phyloP scores from a whole-genome alignment of 306 rosid species.

The Quercus berberidifolia region DNA sequence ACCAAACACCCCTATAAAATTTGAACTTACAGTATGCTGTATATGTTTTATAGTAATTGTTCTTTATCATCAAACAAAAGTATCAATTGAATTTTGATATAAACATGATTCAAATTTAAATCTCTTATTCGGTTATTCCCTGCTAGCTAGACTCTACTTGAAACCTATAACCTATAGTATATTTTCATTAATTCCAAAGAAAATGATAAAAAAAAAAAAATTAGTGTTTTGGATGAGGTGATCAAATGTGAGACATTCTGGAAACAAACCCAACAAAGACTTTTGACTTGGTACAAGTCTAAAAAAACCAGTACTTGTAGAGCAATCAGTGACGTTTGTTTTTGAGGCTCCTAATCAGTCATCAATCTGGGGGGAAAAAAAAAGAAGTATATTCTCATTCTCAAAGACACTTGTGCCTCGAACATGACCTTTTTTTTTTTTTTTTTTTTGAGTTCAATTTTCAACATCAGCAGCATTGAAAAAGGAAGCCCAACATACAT shows the following conservation, averaged over 20 bases:
- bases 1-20: no score
- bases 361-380: no score
- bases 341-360: neutral
- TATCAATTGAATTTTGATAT: no score
- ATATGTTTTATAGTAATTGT: no score
- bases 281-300: neutral
- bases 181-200: neutral
- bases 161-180: no score
- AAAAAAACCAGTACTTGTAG: neutral
- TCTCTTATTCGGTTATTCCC: no score
- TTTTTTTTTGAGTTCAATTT: constrained; percentile 5
- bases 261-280: no score
- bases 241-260: neutral
- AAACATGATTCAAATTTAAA: no score
- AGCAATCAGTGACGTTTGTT: neutral
- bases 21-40: no score
- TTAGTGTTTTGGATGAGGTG: neutral
- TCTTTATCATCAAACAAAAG: no score
- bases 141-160: no score
- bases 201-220: neutral
- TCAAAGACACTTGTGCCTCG: neutral
- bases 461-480: constrained; percentile 22
- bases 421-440: neutral
- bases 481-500: constrained; percentile 20
- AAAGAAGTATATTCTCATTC: neutral